These are phyloP conservation scores for Pichia sp. DNA, from an alignment of 1,139 yeast species.

Conservation along the genomic window DNA sequence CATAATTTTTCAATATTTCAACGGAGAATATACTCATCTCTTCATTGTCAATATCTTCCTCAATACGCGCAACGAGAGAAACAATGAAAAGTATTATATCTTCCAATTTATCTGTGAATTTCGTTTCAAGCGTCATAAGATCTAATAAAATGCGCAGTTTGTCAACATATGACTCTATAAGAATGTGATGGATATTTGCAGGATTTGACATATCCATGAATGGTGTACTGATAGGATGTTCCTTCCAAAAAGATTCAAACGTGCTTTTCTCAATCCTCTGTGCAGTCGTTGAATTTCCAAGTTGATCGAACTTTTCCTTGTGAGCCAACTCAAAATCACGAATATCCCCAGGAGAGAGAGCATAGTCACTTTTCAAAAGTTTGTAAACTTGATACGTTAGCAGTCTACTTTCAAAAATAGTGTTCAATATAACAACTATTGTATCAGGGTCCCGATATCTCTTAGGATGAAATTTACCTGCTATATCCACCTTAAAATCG, in stretches of 20 bases:
- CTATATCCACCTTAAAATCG: slow-evolving; percentile 4
- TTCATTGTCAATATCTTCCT: slow-evolving; percentile 3
- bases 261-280: slow-evolving; percentile 2
- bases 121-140: slow-evolving; percentile 8
- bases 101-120: slow-evolving; percentile 6
- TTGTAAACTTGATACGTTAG: slow-evolving; percentile 10
- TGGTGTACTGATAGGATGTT: slow-evolving; percentile 10
- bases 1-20: slow-evolving; percentile 3
- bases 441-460: slow-evolving; percentile 10
- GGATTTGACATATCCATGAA: slow-evolving; percentile 8
- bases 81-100: slow-evolving; percentile 7
- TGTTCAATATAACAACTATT: slow-evolving; percentile 6
- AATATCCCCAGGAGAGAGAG: slow-evolving; percentile 9
- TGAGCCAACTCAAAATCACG: slow-evolving; percentile 7
- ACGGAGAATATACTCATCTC: slow-evolving; percentile 2
- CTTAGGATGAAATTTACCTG: slow-evolving; percentile 4
- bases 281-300: background rate
- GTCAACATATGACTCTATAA: slow-evolving; percentile 11
- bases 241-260: slow-evolving; percentile 9
- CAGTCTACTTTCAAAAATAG: slow-evolving; percentile 9
- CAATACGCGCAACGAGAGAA: slow-evolving; percentile 4
- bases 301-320: background rate
- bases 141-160: slow-evolving; percentile 12
- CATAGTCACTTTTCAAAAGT: slow-evolving; percentile 12
- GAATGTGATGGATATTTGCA: slow-evolving; percentile 5